phyloP scores from a whole-genome alignment of 352 stramenopile genomes.

The Globisporangium echinulatum region DNA sequence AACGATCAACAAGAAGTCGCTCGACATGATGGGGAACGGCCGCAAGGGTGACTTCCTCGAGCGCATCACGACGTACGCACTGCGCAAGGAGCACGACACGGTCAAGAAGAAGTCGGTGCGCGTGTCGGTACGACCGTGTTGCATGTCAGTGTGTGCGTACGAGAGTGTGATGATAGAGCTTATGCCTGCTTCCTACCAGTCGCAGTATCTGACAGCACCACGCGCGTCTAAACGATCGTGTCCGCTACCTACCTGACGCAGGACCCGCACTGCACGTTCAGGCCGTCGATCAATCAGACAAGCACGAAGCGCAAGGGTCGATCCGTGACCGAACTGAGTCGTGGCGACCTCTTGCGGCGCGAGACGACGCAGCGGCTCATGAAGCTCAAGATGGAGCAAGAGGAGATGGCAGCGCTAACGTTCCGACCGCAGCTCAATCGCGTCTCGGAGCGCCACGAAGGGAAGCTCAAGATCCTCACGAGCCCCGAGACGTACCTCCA shows the following conservation, averaged over 20 bases:
- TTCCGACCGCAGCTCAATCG: conserved; percentile 75
- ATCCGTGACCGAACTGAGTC: conserved; percentile 75
- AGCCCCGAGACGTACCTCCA: conserved; percentile 79
- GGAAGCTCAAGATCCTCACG: conserved; percentile 72
- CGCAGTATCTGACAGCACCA: too few species aligned
- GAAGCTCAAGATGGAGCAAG: conserved; percentile 86
- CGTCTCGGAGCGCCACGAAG: conserved; percentile 55
- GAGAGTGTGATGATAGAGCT: too few species aligned
- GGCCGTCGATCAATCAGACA: conserved; percentile 68
- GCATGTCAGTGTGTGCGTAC: not conserved
- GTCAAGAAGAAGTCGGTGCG: conserved; percentile 72
- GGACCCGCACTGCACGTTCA: conserved; percentile 83
- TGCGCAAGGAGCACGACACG: conserved; percentile 73
- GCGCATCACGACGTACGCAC: conserved; percentile 65
- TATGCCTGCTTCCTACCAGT: too few species aligned
- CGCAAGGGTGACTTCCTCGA: conserved; percentile 79
- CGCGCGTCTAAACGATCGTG: not conserved
- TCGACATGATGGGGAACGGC: conserved; percentile 74
- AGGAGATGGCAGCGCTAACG: conserved; percentile 76
- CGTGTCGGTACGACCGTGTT: conserved; percentile 29
- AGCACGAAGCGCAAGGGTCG: conserved; percentile 56
- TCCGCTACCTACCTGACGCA: conserved; percentile 10
- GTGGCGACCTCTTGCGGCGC: conserved; percentile 62
- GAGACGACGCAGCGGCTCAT: conserved; percentile 77
- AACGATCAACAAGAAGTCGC: conserved; percentile 77